Base-by-base conservation (phyloP, 345 rosid genomes). In the Moricandia moricandioides region DNA sequence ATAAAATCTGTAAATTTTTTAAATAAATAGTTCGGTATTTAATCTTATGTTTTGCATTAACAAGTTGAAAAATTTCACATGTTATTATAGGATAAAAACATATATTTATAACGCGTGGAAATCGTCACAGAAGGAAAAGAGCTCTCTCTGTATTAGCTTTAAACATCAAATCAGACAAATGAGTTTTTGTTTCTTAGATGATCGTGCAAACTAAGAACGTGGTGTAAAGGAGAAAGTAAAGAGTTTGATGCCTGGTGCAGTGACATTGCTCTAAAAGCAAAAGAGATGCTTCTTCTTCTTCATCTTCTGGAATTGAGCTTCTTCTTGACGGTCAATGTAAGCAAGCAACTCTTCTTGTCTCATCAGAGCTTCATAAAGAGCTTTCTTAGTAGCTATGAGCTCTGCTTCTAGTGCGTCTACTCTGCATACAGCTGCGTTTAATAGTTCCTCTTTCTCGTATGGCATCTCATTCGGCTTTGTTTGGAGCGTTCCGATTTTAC, bases 381-480 rank as follows among this genome's bases (percentile, higher is more conserved):
- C 97, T 90, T 95, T 90, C 74, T 95, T 95, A 14, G 99, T 90
- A 63, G 99, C 86, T 80, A 95, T 92, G 34, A 95, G 89, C 84
- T 95, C 99, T 24, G 99, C 99, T 85, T 95, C 99, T 17, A 95
- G 82, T 13, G 96, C 99, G 71, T 95, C 99, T 65, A 95, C 99
- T 14, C 99, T 95, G 77, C 96, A 96, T 10, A 96, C 97, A 4
- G 99, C 99, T 57, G 98, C 99, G 85, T 89, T 89, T 60, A 96
- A 82, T 75, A 96, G 78, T 75, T 96, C 99, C 84, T 84, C 99
- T 85, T 96, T 96, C 85, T 92, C 98, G 10, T 60, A 86, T 51
- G 99, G 99, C 99, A 96, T 96, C 83, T 85, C 97, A 40, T 85
- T 78, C 35, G 98, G 99, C 82, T 89, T 96, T 58, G 93, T 80